These are phyloP conservation scores for Eurotiales sp. DNA, from an alignment of 2,329 filamentous ascomycete genomes.

Conservation along the genomic window DNA sequence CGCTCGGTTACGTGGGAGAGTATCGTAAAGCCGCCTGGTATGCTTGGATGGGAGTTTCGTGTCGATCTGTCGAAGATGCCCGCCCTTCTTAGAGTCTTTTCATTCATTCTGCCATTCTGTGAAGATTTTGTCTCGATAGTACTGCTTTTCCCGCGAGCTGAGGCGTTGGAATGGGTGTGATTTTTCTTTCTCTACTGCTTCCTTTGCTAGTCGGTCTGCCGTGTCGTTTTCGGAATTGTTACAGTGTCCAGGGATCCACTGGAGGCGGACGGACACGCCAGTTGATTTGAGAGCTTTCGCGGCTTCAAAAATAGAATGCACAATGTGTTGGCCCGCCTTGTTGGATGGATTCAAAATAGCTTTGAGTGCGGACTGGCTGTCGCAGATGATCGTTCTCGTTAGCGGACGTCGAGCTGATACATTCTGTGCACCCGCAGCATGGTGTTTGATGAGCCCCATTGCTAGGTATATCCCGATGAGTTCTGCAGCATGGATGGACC, in stretches of 20 bases:
- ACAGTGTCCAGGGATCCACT: slow-evolving; percentile 17
- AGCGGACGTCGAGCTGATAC: too few species aligned
- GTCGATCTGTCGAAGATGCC: slow-evolving; percentile 13
- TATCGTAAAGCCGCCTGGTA: slow-evolving; percentile 15
- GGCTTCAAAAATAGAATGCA: slow-evolving; percentile 18
- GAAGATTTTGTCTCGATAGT: slow-evolving; percentile 7
- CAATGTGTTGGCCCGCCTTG: slow-evolving; percentile 19
- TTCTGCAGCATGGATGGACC: slow-evolving; percentile 17
- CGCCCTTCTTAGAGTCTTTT: slow-evolving; percentile 16
- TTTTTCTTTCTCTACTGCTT: slow-evolving; percentile 13
- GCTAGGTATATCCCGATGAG: slow-evolving; percentile 18
- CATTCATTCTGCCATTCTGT: slow-evolving; percentile 14
- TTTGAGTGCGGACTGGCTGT: slow-evolving; percentile 20
- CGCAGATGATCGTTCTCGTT: slow-evolving; percentile 18
- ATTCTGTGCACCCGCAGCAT: background rate
- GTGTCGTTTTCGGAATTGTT: slow-evolving; percentile 15
- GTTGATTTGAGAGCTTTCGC: slow-evolving; percentile 16
- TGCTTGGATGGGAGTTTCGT: slow-evolving; percentile 12
- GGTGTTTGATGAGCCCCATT: slow-evolving; percentile 12
- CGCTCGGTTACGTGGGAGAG: slow-evolving; percentile 17
- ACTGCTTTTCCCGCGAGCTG: slow-evolving; percentile 14
- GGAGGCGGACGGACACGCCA: slow-evolving; percentile 10
- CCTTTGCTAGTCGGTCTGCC: slow-evolving; percentile 14
- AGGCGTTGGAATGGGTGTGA: slow-evolving; percentile 16
- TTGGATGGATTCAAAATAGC: slow-evolving; percentile 18